phyloP scores from a whole-genome alignment of 2,329 filamentous ascomycete species.

The Calonectria naviculata region DNA sequence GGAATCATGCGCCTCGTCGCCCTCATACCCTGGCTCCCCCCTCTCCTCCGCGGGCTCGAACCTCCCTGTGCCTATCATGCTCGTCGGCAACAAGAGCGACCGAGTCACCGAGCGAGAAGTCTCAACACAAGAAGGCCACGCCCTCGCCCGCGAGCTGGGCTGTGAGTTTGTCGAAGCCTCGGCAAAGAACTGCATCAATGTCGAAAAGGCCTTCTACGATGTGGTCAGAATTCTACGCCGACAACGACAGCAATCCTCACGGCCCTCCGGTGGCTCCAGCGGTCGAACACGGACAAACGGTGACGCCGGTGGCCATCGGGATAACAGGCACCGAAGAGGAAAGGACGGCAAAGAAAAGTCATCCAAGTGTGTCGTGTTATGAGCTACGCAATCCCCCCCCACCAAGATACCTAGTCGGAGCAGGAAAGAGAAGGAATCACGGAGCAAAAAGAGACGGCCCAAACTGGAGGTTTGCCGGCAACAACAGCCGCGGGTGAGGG shows the following conservation, averaged over 20 bases:
- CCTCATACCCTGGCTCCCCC: conserved; percentile 81
- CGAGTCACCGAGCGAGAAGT: conserved; percentile 95
- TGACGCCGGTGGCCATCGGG: conserved; percentile 46
- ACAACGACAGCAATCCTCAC: conserved; percentile 73
- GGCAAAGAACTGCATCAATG: conserved; percentile 98
- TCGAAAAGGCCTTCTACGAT: conserved; percentile 98
- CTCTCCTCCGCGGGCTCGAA: conserved; percentile 69
- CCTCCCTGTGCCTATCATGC: conserved; percentile 90
- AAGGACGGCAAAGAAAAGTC: conserved; percentile 49
- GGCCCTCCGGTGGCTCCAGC: conserved; percentile 48
- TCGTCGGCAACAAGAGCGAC: conserved; percentile 99
- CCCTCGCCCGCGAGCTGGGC: conserved; percentile 88
- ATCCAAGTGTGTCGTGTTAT: conserved; percentile 53
- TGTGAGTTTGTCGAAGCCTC: conserved; percentile 98
- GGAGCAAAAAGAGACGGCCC: conserved; percentile 20
- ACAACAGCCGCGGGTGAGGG: conserved; percentile 34
- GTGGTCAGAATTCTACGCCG: conserved; percentile 91
- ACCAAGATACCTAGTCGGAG: neutral
- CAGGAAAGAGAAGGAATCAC: conserved; percentile 30
- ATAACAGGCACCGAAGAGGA: conserved; percentile 45
- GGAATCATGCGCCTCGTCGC: conserved; percentile 83
- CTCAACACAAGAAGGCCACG: conserved; percentile 94
- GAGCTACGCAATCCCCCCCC: conserved; percentile 35
- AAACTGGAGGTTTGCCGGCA: conserved; percentile 28
- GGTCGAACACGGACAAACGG: conserved; percentile 53